Percentiles rank a stretch among this genome's conserved stretches.
Evolutionary conservation across 352 stramenopile species (phyloP).

Genomic region (Phytophthora ramorum): DNA sequence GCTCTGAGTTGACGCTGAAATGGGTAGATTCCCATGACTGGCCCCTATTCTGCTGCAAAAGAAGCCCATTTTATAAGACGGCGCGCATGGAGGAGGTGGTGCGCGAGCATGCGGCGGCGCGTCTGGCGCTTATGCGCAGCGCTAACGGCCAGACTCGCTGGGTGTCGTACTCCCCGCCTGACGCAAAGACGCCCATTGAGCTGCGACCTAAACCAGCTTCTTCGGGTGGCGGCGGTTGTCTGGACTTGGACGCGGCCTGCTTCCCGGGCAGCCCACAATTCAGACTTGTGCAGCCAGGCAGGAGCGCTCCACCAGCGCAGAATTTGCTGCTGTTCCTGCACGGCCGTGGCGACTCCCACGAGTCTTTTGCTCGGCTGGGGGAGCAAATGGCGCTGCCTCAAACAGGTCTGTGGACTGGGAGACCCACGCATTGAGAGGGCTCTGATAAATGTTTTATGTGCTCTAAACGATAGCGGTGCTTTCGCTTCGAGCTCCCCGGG

Average conservation of each 20-base stretch:
- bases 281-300: slow-evolving; percentile 26
- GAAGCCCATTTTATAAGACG: neutral
- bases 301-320: slow-evolving; percentile 37
- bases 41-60: neutral
- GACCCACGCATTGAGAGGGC: neutral
- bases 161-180: slow-evolving; percentile 16
- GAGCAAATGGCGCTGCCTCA: slow-evolving; percentile 67
- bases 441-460: neutral
- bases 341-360: slow-evolving; percentile 63
- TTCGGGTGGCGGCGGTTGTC: slow-evolving; percentile 15
- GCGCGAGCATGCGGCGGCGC: slow-evolving; percentile 35
- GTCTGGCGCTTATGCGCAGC: slow-evolving; percentile 35
- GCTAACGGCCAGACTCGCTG: slow-evolving; percentile 28
- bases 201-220: slow-evolving; percentile 15
- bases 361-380: slow-evolving; percentile 56
- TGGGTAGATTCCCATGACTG: neutral
- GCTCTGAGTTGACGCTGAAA: too few relatives aligned
- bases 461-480: slow-evolving; percentile 39
- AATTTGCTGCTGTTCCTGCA: slow-evolving; percentile 74
- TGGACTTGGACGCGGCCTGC: slow-evolving; percentile 33
- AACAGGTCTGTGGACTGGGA: slow-evolving; percentile 45
- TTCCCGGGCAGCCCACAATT: slow-evolving; percentile 38
- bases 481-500: slow-evolving; percentile 56
- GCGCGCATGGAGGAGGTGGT: slow-evolving; percentile 24
- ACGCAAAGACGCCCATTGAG: slow-evolving; percentile 14